Conservation (phyloP, 2,329 filamentous ascomycete species). For the Fusarium drepaniforme region DNA sequence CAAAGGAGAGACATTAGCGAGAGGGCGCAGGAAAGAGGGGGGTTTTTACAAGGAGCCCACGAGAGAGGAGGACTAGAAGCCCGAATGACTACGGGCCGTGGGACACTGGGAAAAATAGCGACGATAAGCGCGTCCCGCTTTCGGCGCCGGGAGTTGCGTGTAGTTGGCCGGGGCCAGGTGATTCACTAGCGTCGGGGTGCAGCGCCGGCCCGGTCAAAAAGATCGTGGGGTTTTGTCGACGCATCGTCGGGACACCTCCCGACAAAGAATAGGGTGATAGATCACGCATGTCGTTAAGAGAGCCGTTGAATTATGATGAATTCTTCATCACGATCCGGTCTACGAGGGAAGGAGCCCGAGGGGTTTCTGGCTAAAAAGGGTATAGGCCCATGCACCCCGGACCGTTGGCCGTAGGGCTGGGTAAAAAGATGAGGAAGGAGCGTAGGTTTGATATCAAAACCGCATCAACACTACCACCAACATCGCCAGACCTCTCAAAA, state of each 20-base stretch:
- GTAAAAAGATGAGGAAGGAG: constrained; percentile 2
- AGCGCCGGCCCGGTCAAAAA: constrained; percentile 21
- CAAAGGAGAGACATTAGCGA: constrained; percentile 17
- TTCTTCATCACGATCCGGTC: background rate
- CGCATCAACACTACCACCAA: background rate
- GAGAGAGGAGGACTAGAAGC: constrained; percentile 19
- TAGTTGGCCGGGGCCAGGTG: constrained; percentile 25
- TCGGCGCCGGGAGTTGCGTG: constrained; percentile 42
- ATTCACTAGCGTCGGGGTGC: constrained; percentile 7
- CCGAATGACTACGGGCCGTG: constrained; percentile 32
- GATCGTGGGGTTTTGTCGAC: constrained; percentile 31
- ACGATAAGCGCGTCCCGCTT: constrained; percentile 49
- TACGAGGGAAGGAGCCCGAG: background rate
- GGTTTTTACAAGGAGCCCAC: constrained; percentile 7
- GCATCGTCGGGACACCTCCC: constrained; percentile 28
- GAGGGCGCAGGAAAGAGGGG: constrained; percentile 16
- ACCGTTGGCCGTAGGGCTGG: constrained; percentile 7
- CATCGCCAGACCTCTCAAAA: background rate
- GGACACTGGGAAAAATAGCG: constrained; percentile 42
- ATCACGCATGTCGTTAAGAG: background rate
- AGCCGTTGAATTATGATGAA: background rate
- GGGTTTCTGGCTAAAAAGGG: background rate
- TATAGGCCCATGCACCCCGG: constrained; percentile 5
- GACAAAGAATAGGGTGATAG: background rate
- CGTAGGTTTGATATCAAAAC: background rate